Base-by-base conservation (phyloP, 305 asterid genomes). In the Fraxinus paxiana region DNA sequence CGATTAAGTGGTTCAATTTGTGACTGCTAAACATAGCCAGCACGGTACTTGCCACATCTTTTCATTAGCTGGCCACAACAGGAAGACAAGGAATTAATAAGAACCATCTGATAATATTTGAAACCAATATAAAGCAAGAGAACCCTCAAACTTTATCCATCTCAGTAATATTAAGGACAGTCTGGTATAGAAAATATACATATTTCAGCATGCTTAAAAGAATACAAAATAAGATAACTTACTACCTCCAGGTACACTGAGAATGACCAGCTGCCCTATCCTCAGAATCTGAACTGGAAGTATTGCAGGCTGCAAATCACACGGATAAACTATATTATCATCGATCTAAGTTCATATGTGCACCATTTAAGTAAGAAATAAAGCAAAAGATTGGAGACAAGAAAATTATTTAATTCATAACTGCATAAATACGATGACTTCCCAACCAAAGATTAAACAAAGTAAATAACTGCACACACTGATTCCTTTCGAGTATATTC, bases 211-310 rank as follows among this genome's bases (percentile, higher is more conserved):
- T 22, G 78, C 79, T 76, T 72, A 65, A 61, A 78, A 76, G 69
- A 75, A 72, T 70, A 71, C 26, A 75, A 48, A 30, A 34, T 18
- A 75, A 78, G 76, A 35, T 70, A 80, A 69, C 79, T 75, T 43
- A 78, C 63, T 85, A 95, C 99, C 99, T 91, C 99, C 99, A 79
- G 99, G 99, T 56, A 94, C 98, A 77, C 91, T 87, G 81, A 96
- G 98, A 88, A 96, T 91, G 76, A 87, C 95, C 87, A 96, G 88
- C 87, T 96, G 97, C 81, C 99, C 99, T 79, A 96, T 92, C 90
- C 94, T 89, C 87, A 94, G 82, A 79, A 93, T 92, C 91, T 96
- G 99, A 83, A 96, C 77, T 30, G 99, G 99, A 88, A 96, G 98
- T 84, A 94, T 85, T 18, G 97, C 88, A 80, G 99, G 99, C 99